Percentiles rank a stretch among this genome's conserved stretches.
phyloP scores from a whole-genome alignment of 768 basidiomycete genomes.

The Rhodotorula sphaerocarpa region DNA sequence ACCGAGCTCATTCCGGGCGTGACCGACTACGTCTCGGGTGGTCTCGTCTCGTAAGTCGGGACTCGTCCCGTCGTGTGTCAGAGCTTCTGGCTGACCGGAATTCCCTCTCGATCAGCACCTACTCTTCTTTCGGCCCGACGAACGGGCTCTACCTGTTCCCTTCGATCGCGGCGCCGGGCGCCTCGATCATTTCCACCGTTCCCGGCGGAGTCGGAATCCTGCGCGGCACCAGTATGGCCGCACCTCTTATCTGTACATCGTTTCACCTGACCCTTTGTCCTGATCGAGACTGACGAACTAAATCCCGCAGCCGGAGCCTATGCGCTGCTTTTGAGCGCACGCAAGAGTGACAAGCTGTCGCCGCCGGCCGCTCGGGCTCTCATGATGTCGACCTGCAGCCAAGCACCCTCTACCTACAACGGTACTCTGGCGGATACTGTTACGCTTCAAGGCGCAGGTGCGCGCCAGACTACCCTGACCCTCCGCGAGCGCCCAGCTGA shows the following conservation, averaged over 20 bases:
- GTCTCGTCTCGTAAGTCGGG: neutral
- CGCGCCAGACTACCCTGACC: conserved; percentile 6
- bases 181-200: conserved; percentile 35
- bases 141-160: conserved; percentile 49
- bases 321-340: conserved; percentile 42
- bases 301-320: conserved; percentile 39
- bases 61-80: no score
- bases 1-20: neutral
- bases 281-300: neutral
- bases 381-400: conserved; percentile 37
- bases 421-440: neutral
- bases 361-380: conserved; percentile 33
- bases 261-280: neutral
- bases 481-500: no score
- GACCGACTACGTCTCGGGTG: neutral
- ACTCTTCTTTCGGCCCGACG: conserved; percentile 54
- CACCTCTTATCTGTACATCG: conserved; percentile 23
- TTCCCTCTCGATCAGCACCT: neutral
- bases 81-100: neutral
- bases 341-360: conserved; percentile 30
- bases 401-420: neutral
- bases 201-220: conserved; percentile 33
- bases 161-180: conserved; percentile 33
- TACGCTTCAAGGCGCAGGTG: conserved; percentile 19
- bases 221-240: conserved; percentile 29